These are phyloP conservation scores for Dalbergia oliveri DNA, from an alignment of 306 rosid genomes.

Conservation along the genomic window DNA sequence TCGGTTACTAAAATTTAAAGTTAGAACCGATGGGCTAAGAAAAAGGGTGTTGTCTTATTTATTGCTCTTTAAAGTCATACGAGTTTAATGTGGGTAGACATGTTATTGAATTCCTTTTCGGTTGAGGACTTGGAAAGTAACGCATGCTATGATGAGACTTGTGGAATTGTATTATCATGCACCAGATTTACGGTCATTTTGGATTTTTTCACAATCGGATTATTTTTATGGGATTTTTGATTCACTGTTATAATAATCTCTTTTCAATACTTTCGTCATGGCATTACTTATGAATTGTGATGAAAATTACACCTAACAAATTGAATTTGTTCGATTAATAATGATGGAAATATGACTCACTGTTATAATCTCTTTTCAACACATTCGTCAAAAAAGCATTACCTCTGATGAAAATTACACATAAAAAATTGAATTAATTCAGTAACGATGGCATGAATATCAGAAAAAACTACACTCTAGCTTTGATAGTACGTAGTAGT, in stretches of 20 bases:
- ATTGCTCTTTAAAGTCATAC: conserved; percentile 9
- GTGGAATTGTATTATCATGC: background rate
- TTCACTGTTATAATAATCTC: background rate
- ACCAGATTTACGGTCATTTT: background rate
- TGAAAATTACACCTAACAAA: background rate
- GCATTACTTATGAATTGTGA: background rate
- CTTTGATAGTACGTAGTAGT: too few species aligned
- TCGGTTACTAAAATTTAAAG: background rate
- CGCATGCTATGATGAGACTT: conserved; percentile 32
- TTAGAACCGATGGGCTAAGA: conserved; percentile 36
- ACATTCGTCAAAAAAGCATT: background rate
- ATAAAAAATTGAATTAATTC: background rate
- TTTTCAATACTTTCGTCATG: conserved; percentile 1
- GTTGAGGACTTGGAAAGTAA: conserved; percentile 31
- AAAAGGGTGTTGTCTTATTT: conserved; percentile 30
- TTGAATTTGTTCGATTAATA: background rate
- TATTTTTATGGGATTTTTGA: too few species aligned
- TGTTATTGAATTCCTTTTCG: conserved; percentile 26
- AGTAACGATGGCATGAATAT: background rate
- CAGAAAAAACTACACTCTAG: too few species aligned
- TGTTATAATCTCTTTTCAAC: background rate
- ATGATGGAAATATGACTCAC: background rate
- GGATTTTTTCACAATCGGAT: too few species aligned
- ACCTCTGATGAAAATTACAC: background rate
- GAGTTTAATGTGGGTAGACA: conserved; percentile 41